A percentile compares a stretch with the other conserved stretches of the same genome.
Evolutionary conservation across 345 rosid species (phyloP).

Genomic region (Laguncularia racemosa): DNA sequence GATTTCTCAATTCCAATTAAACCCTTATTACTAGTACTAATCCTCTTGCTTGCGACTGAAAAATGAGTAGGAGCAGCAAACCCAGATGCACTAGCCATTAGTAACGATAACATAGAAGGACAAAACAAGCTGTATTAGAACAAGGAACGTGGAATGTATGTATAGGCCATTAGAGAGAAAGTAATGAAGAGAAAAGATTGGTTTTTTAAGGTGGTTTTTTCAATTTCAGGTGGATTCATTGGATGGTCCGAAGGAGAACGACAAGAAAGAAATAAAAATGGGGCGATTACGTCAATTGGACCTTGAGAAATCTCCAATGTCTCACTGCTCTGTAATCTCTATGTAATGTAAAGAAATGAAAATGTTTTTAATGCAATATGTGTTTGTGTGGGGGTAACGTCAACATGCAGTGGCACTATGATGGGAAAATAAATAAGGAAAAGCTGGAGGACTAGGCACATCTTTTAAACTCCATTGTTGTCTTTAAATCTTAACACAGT

Average conservation of each 20-base stretch:
- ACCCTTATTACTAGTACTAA: slow-evolving; percentile 28
- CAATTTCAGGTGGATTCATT: slow-evolving; percentile 13
- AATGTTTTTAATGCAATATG: no score
- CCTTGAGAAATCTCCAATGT: slow-evolving; percentile 42
- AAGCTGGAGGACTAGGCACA: no score
- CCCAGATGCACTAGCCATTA: slow-evolving; percentile 85
- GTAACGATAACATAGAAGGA: slow-evolving; percentile 6
- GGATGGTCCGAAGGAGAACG: slow-evolving; percentile 24
- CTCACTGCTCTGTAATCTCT: no score
- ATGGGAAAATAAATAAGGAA: no score
- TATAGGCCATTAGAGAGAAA: slow-evolving; percentile 13
- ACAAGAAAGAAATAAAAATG: neutral
- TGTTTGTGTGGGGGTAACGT: no score
- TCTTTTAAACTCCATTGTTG: no score
- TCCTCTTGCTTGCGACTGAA: slow-evolving; percentile 45
- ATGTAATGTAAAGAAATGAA: no score
- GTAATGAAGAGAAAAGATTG: neutral
- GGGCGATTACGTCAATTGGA: slow-evolving; percentile 35
- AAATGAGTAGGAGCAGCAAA: slow-evolving; percentile 30
- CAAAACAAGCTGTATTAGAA: slow-evolving; percentile 14
- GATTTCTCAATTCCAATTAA: slow-evolving; percentile 51
- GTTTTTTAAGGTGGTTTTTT: neutral
- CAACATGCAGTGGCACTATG: no score
- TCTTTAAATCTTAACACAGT: no score
- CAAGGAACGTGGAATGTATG: slow-evolving; percentile 8